Conservation (phyloP, 495 filamentous ascomycete genomes). For the Penicillium antarcticum region DNA sequence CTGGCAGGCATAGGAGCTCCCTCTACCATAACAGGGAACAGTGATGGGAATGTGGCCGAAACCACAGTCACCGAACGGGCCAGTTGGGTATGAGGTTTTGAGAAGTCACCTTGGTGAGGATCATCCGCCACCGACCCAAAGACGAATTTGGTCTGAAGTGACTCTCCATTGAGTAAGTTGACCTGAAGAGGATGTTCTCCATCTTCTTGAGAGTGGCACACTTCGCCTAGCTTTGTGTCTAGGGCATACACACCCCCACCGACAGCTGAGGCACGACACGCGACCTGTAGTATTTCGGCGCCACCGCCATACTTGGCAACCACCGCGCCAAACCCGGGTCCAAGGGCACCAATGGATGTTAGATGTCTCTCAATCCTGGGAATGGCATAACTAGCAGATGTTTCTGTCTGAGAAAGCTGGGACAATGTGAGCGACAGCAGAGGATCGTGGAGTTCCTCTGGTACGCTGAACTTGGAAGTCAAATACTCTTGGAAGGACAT, state of each 20-base stretch:
- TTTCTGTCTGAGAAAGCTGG: constrained; percentile 51
- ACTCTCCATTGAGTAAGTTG: constrained; percentile 57
- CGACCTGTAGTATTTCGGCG: constrained; percentile 90
- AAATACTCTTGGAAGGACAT: constrained; percentile 63
- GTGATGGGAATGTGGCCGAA: constrained; percentile 56
- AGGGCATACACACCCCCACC: constrained; percentile 91
- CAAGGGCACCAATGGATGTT: constrained; percentile 80
- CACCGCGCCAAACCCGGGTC: constrained; percentile 80
- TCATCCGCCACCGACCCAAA: constrained; percentile 49
- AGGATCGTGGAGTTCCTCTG: constrained; percentile 62
- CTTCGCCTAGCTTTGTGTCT: constrained; percentile 54
- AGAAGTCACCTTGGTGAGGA: constrained; percentile 10
- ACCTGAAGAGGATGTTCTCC: constrained; percentile 36
- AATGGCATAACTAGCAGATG: constrained; percentile 61
- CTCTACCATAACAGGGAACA: constrained; percentile 73
- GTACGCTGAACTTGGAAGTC: constrained; percentile 67
- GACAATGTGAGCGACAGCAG: constrained; percentile 79
- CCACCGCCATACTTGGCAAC: constrained; percentile 89
- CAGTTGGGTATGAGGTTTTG: constrained; percentile 27
- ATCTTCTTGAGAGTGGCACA: constrained; percentile 9
- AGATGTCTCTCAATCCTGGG: constrained; percentile 75
- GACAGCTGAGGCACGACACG: constrained; percentile 86
- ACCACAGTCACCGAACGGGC: constrained; percentile 58
- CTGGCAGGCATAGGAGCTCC: constrained; percentile 71
- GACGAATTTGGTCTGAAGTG: constrained; percentile 54